These are phyloP conservation scores for Cladobotryum protrusum DNA, from an alignment of 2,329 filamentous ascomycete species.

Conservation along the genomic window DNA sequence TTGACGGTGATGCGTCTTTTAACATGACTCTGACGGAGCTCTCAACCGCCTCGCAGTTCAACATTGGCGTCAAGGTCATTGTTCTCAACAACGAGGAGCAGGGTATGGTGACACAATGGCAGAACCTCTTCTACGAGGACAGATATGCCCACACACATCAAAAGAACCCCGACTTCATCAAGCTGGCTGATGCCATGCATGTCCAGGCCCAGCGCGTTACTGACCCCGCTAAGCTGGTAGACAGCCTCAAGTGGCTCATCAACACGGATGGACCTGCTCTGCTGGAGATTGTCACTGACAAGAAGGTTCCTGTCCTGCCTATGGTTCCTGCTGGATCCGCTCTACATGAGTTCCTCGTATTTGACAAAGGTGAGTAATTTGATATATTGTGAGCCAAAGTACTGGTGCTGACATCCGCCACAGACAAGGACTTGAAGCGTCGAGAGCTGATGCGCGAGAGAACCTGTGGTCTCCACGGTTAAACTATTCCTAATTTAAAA, in stretches of 20 bases:
- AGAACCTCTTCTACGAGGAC: conserved; percentile 95
- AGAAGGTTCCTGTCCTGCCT: conserved; percentile 88
- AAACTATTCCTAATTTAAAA: background rate
- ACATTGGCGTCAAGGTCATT: conserved; percentile 93
- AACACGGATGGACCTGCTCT: conserved; percentile 85
- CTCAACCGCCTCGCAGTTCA: conserved; percentile 87
- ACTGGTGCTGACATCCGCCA: conserved; percentile 28
- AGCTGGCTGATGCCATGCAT: conserved; percentile 86
- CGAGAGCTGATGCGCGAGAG: conserved; percentile 61
- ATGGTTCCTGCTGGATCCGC: conserved; percentile 89
- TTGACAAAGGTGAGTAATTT: conserved; percentile 27
- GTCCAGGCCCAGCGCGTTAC: conserved; percentile 66
- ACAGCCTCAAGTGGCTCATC: conserved; percentile 81
- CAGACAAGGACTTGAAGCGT: conserved; percentile 62
- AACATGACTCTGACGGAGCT: conserved; percentile 98
- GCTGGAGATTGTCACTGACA: conserved; percentile 86
- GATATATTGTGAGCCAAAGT: background rate
- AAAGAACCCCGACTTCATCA: conserved; percentile 91
- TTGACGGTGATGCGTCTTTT: conserved; percentile 98
- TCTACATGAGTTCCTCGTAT: conserved; percentile 77
- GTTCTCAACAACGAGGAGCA: conserved; percentile 96
- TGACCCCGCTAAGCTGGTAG: conserved; percentile 71
- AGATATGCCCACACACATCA: conserved; percentile 90
- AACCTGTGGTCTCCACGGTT: conserved; percentile 45
- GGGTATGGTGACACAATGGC: conserved; percentile 98